phyloP scores from a whole-genome alignment of 805 yeast species.

The Debaryomyces castellii region DNA sequence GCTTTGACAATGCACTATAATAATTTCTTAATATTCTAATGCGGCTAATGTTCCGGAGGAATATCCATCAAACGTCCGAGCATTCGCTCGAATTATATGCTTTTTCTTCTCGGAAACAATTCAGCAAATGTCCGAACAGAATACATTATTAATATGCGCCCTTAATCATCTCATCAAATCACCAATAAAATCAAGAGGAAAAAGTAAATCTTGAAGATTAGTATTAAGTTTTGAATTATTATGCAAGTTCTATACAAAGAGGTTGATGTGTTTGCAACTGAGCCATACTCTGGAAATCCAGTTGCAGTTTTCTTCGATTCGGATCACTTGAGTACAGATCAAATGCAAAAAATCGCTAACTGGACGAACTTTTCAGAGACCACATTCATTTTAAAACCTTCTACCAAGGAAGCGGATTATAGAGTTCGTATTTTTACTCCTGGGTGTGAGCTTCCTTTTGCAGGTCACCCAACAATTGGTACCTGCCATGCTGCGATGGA shows the following conservation, averaged over 20 bases:
- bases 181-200: too few relatives aligned
- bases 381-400: constrained; percentile 41
- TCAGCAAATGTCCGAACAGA: too few relatives aligned
- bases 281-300: constrained; percentile 49
- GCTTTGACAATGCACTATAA: too few relatives aligned
- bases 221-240: neutral
- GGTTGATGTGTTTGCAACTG: constrained; percentile 44
- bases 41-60: too few relatives aligned
- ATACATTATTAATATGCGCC: too few relatives aligned
- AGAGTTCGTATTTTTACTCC: constrained; percentile 51
- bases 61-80: too few relatives aligned
- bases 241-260: constrained; percentile 20
- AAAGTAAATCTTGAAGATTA: too few relatives aligned
- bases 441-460: constrained; percentile 51
- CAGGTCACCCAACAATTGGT: constrained; percentile 67
- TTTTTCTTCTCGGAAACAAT: too few relatives aligned
- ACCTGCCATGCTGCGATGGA: constrained; percentile 46
- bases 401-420: constrained; percentile 42
- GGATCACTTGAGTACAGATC: constrained; percentile 31
- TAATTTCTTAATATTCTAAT: too few relatives aligned
- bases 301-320: constrained; percentile 52
- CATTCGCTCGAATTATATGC: too few relatives aligned
- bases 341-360: constrained; percentile 49
- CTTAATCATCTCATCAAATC: too few relatives aligned
- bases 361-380: constrained; percentile 66